Evolutionary conservation across 176 grass and related monocot genomes (phyloP).

Genomic region (Aechmea fasciata): DNA sequence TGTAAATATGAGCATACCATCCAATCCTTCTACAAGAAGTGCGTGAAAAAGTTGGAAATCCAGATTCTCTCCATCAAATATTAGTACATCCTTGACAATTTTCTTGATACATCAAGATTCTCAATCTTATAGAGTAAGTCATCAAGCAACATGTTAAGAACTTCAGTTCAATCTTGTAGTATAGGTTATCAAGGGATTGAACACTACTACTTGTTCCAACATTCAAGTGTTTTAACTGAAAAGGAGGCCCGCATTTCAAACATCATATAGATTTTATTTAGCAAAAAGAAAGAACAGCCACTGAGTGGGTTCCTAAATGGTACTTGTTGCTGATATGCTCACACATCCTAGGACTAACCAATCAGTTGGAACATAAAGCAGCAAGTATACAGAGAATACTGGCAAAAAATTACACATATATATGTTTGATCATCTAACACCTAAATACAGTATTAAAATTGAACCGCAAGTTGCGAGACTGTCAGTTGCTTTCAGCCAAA

Average conservation of each 20-base stretch:
- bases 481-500: background rate
- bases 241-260: background rate
- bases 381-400: background rate
- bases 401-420: background rate
- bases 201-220: background rate
- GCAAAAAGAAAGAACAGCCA: background rate
- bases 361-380: background rate
- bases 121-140: too few species aligned
- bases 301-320: background rate
- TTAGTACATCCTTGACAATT: background rate
- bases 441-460: constrained; percentile 22
- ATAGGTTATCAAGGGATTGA: background rate
- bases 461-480: background rate
- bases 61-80: background rate
- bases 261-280: background rate
- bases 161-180: background rate
- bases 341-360: background rate
- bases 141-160: too few species aligned
- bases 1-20: background rate
- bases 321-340: background rate
- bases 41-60: background rate
- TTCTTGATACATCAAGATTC: background rate
- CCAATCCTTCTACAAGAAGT: background rate
- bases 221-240: background rate
- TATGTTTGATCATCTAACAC: background rate